phyloP scores from a whole-genome alignment of 805 yeast species.

The Candida qinlingensis region DNA sequence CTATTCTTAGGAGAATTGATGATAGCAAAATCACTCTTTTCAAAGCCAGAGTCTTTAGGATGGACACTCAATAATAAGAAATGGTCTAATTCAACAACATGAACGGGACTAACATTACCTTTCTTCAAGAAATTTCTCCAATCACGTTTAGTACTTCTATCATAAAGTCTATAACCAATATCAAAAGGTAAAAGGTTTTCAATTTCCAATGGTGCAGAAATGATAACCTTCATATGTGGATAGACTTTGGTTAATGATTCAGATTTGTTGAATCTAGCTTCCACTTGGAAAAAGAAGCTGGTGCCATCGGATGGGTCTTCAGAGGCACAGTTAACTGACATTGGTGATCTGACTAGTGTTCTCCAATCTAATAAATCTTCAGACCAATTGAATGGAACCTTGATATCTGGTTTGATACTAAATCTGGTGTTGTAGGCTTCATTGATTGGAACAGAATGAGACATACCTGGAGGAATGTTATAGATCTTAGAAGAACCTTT shows the following conservation, averaged over 20 bases:
- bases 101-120: conserved; percentile 70
- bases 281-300: conserved; percentile 65
- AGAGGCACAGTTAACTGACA: conserved; percentile 57
- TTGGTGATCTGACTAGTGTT: conserved; percentile 41
- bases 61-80: conserved; percentile 65
- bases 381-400: conserved; percentile 65
- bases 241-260: conserved; percentile 72
- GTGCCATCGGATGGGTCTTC: conserved; percentile 33
- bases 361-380: conserved; percentile 60
- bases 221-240: conserved; percentile 74
- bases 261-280: conserved; percentile 54
- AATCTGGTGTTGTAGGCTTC: conserved; percentile 54
- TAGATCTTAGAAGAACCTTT: conserved; percentile 29
- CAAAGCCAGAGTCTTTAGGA: conserved; percentile 57
- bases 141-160: conserved; percentile 62
- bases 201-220: conserved; percentile 82
- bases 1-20: conserved; percentile 49
- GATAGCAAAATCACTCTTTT: conserved; percentile 67
- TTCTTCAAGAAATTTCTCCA: conserved; percentile 57
- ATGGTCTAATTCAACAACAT: conserved; percentile 71
- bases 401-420: conserved; percentile 55
- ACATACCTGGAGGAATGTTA: conserved; percentile 47
- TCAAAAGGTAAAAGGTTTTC: conserved; percentile 85
- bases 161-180: conserved; percentile 67
- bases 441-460: conserved; percentile 70